Percentiles rank a stretch among this genome's conserved stretches.
These are phyloP conservation scores for Yamadazyma insecticola DNA, from an alignment of 805 yeast species.

Conservation along the genomic window DNA sequence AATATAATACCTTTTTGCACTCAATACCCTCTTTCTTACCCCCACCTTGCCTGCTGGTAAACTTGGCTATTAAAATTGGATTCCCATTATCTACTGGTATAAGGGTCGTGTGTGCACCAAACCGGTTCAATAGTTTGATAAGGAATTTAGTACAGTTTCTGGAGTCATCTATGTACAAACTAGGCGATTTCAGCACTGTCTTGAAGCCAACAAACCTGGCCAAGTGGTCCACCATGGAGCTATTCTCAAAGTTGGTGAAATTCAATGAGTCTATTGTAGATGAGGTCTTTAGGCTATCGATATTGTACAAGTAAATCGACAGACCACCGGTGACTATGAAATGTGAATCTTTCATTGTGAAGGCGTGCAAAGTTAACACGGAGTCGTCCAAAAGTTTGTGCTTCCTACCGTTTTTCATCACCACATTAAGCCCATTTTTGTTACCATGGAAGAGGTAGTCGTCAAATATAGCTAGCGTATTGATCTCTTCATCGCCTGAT, in stretches of 20 bases:
- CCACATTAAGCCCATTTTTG: constrained; percentile 17
- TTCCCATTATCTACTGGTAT: constrained; percentile 75
- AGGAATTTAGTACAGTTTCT: constrained; percentile 82
- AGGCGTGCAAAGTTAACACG: constrained; percentile 6
- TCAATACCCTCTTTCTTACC: too few species aligned
- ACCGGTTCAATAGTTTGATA: constrained; percentile 51
- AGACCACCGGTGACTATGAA: too few species aligned
- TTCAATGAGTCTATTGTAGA: too few species aligned
- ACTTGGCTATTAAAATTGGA: constrained; percentile 79
- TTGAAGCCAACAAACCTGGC: constrained; percentile 59
- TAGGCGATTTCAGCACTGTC: constrained; percentile 74
- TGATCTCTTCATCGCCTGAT: constrained; percentile 9
- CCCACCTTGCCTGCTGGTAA: constrained; percentile 19
- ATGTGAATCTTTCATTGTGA: too few species aligned
- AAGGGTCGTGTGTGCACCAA: constrained; percentile 69
- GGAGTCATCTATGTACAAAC: constrained; percentile 68
- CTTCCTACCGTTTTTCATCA: constrained; percentile 38
- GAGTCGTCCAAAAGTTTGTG: constrained; percentile 5
- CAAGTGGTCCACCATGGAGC: too few species aligned
- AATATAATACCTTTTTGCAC: constrained; percentile 72
- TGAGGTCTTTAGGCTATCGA: too few species aligned
- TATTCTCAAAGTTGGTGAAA: too few species aligned
- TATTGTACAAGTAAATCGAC: too few species aligned
- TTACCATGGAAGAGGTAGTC: constrained; percentile 10
- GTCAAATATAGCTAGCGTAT: constrained; percentile 4